phyloP scores from a whole-genome alignment of 1,139 yeast species.

The Suhomyces wounanorum region DNA sequence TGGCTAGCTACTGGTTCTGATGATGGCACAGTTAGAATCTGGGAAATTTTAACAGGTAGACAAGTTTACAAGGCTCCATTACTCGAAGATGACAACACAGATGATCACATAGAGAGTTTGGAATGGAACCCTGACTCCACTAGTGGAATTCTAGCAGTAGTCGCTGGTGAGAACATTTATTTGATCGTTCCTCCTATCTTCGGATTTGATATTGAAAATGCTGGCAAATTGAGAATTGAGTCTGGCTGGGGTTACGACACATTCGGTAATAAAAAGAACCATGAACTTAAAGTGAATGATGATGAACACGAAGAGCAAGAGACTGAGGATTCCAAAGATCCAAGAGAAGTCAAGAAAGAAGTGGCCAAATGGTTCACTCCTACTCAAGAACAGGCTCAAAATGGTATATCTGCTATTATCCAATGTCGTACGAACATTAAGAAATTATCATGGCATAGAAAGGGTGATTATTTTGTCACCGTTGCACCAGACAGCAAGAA shows the following conservation, averaged over 20 bases:
- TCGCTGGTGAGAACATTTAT: slow-evolving; percentile 79
- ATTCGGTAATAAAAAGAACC: slow-evolving; percentile 54
- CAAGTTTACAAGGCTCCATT: slow-evolving; percentile 73
- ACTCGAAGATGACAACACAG: slow-evolving; percentile 54
- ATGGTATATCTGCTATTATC: slow-evolving; percentile 72
- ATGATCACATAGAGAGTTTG: slow-evolving; percentile 78
- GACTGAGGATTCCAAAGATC: slow-evolving; percentile 31
- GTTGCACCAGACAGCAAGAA: slow-evolving; percentile 90
- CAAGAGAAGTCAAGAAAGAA: slow-evolving; percentile 47
- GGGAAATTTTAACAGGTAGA: slow-evolving; percentile 97
- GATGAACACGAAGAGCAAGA: slow-evolving; percentile 40
- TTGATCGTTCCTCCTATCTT: slow-evolving; percentile 87
- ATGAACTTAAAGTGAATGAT: slow-evolving; percentile 47
- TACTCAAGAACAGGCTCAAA: slow-evolving; percentile 54
- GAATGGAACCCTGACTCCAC: slow-evolving; percentile 88
- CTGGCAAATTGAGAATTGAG: slow-evolving; percentile 77
- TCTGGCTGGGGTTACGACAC: slow-evolving; percentile 92
- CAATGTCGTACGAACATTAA: slow-evolving; percentile 75
- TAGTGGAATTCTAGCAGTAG: slow-evolving; percentile 77
- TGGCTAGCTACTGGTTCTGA: slow-evolving; percentile 98
- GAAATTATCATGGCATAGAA: slow-evolving; percentile 92
- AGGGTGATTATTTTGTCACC: slow-evolving; percentile 94
- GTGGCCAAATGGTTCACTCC: slow-evolving; percentile 89
- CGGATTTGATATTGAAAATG: slow-evolving; percentile 84
- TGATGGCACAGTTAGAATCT: slow-evolving; percentile 91